Conservation (phyloP, 192 early-diverging fungal species). For the Coemansia sp. region DNA sequence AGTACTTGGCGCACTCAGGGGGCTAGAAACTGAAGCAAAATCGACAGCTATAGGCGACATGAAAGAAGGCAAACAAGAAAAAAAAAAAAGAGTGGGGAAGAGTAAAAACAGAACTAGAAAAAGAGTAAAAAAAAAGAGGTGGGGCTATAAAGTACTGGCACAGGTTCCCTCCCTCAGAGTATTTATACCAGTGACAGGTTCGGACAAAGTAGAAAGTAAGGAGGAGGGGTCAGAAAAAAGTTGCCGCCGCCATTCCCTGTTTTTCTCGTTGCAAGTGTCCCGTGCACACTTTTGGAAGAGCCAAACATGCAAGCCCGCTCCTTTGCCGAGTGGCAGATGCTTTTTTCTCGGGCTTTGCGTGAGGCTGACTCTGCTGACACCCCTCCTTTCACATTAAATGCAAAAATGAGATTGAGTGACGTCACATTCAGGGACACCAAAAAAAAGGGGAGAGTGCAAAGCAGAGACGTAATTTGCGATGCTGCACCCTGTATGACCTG, state of each 20-base stretch:
- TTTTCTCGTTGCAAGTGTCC: background rate
- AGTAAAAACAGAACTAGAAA: background rate
- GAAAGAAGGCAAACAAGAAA: background rate
- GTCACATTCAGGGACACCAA: background rate
- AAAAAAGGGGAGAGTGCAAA: background rate
- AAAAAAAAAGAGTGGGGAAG: background rate
- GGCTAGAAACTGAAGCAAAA: background rate
- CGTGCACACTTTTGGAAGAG: background rate
- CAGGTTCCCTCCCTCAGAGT: background rate
- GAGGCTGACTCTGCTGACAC: background rate
- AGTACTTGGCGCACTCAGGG: background rate
- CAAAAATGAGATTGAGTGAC: background rate
- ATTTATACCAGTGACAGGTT: background rate
- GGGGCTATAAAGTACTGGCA: background rate
- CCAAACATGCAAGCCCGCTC: background rate
- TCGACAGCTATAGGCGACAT: slow-evolving; percentile 40
- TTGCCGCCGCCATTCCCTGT: background rate
- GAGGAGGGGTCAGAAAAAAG: background rate
- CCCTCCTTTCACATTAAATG: background rate
- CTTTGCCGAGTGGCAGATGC: background rate
- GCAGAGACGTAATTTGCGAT: slow-evolving; percentile 1
- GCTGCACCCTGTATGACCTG: background rate
- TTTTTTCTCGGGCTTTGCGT: background rate
- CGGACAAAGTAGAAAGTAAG: background rate
- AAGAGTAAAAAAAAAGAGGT: background rate